Percentiles rank a stretch among this genome's conserved stretches.
These are phyloP conservation scores for Stephanodiscus minutulus DNA, from an alignment of 108 stramenopile genomes.

Conservation along the genomic window DNA sequence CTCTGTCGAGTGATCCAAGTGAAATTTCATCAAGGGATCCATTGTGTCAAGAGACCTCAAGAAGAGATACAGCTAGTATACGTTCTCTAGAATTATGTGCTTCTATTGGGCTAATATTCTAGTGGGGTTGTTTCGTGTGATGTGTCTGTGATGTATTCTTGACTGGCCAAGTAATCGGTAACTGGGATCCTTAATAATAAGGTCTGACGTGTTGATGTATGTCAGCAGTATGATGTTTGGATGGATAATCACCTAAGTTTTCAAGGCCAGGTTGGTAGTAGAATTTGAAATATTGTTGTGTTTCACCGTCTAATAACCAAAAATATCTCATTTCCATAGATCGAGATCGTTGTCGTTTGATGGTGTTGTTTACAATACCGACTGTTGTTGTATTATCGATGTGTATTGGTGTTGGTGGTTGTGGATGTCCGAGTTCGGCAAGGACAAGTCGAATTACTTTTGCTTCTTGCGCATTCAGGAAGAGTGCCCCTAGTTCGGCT, in stretches of 20 bases:
- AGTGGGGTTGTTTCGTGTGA: no score
- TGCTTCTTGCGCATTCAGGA: slow-evolving; percentile 40
- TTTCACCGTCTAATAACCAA: slow-evolving; percentile 3
- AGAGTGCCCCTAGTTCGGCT: slow-evolving; percentile 46
- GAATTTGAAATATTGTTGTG: slow-evolving; percentile 7
- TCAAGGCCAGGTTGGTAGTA: slow-evolving; percentile 19
- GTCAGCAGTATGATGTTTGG: slow-evolving; percentile 10
- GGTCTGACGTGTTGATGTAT: slow-evolving; percentile 10
- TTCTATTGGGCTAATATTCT: no score
- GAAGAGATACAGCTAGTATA: no score
- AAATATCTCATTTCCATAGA: slow-evolving; percentile 25
- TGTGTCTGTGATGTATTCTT: no score
- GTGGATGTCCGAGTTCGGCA: slow-evolving; percentile 45
- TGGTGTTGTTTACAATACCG: slow-evolving; percentile 43
- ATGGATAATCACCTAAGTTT: slow-evolving; percentile 17
- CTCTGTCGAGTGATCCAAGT: no score
- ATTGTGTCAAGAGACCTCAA: no score
- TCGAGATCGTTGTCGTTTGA: slow-evolving; percentile 18
- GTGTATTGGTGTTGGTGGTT: slow-evolving; percentile 43
- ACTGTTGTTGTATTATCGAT: slow-evolving; percentile 43
- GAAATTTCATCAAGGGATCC: no score
- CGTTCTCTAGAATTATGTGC: no score
- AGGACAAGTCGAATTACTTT: slow-evolving; percentile 14
- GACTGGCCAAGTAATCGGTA: no score
- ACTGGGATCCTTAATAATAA: no score